Base-by-base conservation (phyloP, 2,329 filamentous ascomycete genomes). In the Akanthomyces uredinophilus region DNA sequence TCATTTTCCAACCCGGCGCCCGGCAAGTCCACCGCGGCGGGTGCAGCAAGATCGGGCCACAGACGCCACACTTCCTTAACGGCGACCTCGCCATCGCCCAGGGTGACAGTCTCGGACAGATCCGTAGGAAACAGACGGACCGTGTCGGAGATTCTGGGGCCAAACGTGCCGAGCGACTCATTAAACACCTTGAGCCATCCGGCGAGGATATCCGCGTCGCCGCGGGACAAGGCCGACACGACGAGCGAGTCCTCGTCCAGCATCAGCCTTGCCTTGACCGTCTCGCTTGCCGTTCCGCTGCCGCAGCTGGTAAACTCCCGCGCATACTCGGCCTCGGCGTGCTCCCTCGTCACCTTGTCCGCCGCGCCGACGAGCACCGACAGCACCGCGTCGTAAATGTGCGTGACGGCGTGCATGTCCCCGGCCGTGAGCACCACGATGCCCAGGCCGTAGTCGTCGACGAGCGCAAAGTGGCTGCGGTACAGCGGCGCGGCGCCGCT, bases 401-500 rank as follows among this genome's bases (percentile, higher is more conserved):
- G 51, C 1, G 66, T 62, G 1, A 72, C 64, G 0, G 73, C 72
- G 8, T 66, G 63, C 64, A 70, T 68, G 1, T 70, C 67, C 0
- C 50, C 50, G 8, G 50, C 50, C 35, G 51, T 46, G 18, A 57
- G 32, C n/a, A 49, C 54, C 6, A 39, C 20, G 29, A 57, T 18
- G 4, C 43, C 54, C 16, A 57, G 29, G n/a, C 74, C 73, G 32
- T 75, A 75, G 32, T 76, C 72, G 20, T 76, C 74, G 2, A 77
- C 59, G 0, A 75, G 44, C 3, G 68, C 67, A 0, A 77, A 51
- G 27, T 77, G 75, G n/a, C 71, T 72, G 20, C 71, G 68, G 27
- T 76, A 77, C 4, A 67, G 70, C 18, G 68, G 65, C 0, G 74
- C 72, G 3, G 71, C 73, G 13, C 74, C 75, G 3, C 69, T 70